Conservation (phyloP, 2,329 filamentous ascomycete genomes). For the Colletotrichum karsti region DNA sequence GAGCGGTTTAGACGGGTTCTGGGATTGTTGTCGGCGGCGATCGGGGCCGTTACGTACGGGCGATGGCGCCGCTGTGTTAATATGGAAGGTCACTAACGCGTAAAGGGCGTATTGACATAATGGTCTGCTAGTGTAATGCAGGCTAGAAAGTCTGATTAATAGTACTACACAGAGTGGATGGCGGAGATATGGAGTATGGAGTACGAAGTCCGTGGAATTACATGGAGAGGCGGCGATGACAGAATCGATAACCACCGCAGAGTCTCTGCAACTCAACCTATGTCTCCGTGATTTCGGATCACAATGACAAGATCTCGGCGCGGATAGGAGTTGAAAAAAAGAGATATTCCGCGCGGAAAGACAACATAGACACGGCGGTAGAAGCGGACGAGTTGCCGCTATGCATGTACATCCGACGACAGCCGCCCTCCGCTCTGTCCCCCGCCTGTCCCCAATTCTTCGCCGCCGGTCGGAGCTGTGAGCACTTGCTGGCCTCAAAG, state of each 20-base stretch:
- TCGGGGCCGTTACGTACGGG: background rate
- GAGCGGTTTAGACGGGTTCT: background rate
- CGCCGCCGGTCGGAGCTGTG: constrained; percentile 13
- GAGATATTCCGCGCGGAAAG: constrained; percentile 7
- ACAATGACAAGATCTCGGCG: background rate
- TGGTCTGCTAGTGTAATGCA: background rate
- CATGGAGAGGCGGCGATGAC: background rate
- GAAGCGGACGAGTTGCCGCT: background rate
- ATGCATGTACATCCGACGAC: constrained; percentile 8
- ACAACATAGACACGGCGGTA: background rate
- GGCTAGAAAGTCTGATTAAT: background rate
- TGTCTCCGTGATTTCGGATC: background rate
- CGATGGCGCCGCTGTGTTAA: background rate
- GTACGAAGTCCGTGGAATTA: background rate
- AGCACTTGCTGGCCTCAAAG: background rate
- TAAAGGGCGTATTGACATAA: background rate
- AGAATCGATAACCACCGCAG: background rate
- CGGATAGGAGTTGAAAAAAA: background rate
- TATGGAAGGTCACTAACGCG: constrained; percentile 1
- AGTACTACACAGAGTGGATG: too few relatives aligned
- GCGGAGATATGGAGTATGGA: too few relatives aligned
- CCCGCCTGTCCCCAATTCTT: background rate
- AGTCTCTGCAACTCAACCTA: background rate
- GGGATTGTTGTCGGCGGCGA: background rate
- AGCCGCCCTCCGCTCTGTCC: constrained; percentile 8